Percentiles rank a stretch among this genome's conserved stretches.
Conservation (phyloP, 768 basidiomycete species). For the Leccinum barrowsii region DNA sequence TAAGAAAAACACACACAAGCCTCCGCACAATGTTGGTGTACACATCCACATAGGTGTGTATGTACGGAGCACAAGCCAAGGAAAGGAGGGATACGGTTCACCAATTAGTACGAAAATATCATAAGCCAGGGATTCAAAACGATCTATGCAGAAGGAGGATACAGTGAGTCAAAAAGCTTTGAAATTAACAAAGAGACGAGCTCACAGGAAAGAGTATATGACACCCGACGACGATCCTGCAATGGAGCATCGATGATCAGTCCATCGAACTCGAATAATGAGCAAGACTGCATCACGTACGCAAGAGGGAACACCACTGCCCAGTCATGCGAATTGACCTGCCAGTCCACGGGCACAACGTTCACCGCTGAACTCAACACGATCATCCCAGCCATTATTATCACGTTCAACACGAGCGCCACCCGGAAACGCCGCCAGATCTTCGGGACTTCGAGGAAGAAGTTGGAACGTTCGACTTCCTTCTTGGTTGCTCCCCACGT, state of each 20-base stretch:
- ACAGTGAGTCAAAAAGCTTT: conserved; percentile 24
- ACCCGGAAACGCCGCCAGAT: conserved; percentile 77
- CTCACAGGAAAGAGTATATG: conserved; percentile 76
- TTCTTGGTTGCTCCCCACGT: conserved; percentile 65
- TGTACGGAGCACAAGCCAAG: neutral
- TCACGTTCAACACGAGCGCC: conserved; percentile 52
- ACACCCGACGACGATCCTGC: conserved; percentile 50
- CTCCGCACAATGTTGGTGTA: neutral
- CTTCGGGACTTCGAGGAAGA: conserved; percentile 85
- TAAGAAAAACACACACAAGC: neutral
- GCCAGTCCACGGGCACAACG: conserved; percentile 65
- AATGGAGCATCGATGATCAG: neutral
- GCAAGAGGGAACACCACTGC: conserved; percentile 74
- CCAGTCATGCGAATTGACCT: conserved; percentile 57
- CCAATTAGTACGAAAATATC: conserved; percentile 61
- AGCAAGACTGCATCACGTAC: conserved; percentile 24
- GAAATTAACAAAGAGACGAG: neutral
- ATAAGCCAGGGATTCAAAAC: conserved; percentile 87
- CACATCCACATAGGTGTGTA: neutral
- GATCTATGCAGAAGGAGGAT: conserved; percentile 40
- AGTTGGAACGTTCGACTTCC: conserved; percentile 87
- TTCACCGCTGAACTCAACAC: conserved; percentile 42
- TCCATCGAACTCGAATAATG: neutral
- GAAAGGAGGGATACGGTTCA: neutral
- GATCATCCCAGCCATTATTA: conserved; percentile 49